Conservation (phyloP, 257 asterid species). For the Nemophila menziesii region DNA sequence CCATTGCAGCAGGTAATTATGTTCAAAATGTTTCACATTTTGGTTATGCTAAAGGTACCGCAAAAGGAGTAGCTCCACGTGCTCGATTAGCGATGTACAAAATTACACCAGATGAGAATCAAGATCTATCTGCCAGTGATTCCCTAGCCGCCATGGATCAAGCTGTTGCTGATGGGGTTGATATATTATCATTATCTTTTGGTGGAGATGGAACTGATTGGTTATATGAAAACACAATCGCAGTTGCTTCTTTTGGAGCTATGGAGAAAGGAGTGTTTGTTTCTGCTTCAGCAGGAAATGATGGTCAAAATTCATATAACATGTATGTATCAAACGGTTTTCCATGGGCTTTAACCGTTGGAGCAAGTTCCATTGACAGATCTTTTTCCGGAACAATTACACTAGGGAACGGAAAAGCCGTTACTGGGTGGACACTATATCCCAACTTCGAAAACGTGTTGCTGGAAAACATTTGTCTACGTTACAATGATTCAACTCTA, state of each 20-base stretch:
- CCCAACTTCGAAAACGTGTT: slow-evolving; percentile 30
- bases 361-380: slow-evolving; percentile 45
- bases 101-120: slow-evolving; percentile 16
- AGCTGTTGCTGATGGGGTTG: slow-evolving; percentile 40
- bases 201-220: slow-evolving; percentile 8
- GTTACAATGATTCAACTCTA: slow-evolving; percentile 22
- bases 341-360: slow-evolving; percentile 50
- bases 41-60: slow-evolving; percentile 33
- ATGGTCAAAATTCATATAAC: too few relatives aligned
- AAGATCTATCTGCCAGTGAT: slow-evolving; percentile 28
- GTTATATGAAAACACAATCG: slow-evolving; percentile 24
- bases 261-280: slow-evolving; percentile 29
- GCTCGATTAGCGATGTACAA: slow-evolving; percentile 38
- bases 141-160: slow-evolving; percentile 45
- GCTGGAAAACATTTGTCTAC: slow-evolving; percentile 21
- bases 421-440: slow-evolving; percentile 38
- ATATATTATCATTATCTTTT: slow-evolving; percentile 30
- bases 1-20: slow-evolving; percentile 34
- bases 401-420: slow-evolving; percentile 21
- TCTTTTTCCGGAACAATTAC: slow-evolving; percentile 31
- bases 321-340: too few relatives aligned
- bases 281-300: slow-evolving; percentile 28
- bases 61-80: slow-evolving; percentile 37
- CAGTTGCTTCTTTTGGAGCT: slow-evolving; percentile 32
- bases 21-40: slow-evolving; percentile 28